Conservation (phyloP, 164 flowering plant species). For the Euptelea pleiosperma region DNA sequence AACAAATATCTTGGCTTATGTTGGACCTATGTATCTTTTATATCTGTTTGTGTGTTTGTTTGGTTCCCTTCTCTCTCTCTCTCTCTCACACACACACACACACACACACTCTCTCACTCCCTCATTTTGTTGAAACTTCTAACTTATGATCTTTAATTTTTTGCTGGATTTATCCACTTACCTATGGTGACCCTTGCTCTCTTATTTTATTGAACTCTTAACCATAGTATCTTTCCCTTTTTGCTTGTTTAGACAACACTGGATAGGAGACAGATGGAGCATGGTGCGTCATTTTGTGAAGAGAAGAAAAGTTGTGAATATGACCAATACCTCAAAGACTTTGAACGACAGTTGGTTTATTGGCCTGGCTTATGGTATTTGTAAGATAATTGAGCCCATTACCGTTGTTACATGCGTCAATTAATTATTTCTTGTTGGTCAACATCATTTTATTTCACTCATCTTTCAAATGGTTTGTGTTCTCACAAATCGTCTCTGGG, state of each 20-base stretch:
- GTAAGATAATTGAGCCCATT: constrained; percentile 42
- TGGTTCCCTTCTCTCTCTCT: too few species aligned
- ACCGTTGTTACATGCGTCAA: neutral
- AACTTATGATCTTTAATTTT: too few species aligned
- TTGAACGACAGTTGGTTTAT: constrained; percentile 49
- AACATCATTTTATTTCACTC: neutral
- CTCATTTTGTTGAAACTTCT: too few species aligned
- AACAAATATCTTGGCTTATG: too few species aligned
- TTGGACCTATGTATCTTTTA: too few species aligned
- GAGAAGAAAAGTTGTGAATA: constrained; percentile 22
- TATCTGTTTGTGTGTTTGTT: too few species aligned
- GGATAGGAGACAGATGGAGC: constrained; percentile 33
- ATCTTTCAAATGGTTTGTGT: neutral
- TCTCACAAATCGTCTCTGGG: constrained; percentile 6
- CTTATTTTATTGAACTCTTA: neutral
- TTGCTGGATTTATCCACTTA: too few species aligned
- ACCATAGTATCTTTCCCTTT: neutral
- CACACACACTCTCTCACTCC: too few species aligned
- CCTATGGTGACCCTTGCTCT: neutral
- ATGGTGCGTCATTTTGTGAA: constrained; percentile 24
- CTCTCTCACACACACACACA: too few species aligned
- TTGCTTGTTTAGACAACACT: constrained; percentile 32
- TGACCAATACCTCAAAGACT: constrained; percentile 35
- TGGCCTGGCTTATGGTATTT: constrained; percentile 54
- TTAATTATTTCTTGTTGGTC: neutral